phyloP scores from a whole-genome alignment of 176 grass and related monocot species.

The Bothriochloa decipiens region DNA sequence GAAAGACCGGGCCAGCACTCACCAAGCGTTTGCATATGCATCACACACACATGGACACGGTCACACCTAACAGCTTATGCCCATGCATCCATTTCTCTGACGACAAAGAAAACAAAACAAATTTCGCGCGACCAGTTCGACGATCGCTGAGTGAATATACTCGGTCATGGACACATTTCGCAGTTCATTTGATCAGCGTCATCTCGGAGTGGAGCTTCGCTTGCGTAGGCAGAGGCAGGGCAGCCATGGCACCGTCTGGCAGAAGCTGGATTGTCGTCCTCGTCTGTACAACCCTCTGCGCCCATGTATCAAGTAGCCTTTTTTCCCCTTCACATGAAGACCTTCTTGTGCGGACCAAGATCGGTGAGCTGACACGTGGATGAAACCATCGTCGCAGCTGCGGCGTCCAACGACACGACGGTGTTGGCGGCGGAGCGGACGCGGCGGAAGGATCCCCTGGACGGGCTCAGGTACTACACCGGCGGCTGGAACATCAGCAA shows the following conservation, averaged over 20 bases:
- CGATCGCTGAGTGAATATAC: not conserved
- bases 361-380: not conserved
- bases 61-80: not conserved
- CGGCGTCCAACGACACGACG: slow-evolving; percentile 20
- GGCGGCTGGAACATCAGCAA: slow-evolving; percentile 95
- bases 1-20: slow-evolving; percentile 15
- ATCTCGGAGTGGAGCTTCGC: not conserved
- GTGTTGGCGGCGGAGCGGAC: slow-evolving; percentile 67
- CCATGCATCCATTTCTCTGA: slow-evolving; percentile 35
- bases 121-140: slow-evolving; percentile 23
- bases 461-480: slow-evolving; percentile 66
- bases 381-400: slow-evolving; percentile 2
- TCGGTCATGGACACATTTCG: not conserved
- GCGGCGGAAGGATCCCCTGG: slow-evolving; percentile 74
- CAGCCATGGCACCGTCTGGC: slow-evolving; percentile 17
- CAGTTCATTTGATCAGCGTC: not conserved
- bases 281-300: slow-evolving; percentile 2
- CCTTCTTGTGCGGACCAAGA: not conserved
- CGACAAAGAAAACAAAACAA: slow-evolving; percentile 6
- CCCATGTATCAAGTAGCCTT: slow-evolving; percentile 5
- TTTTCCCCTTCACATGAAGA: not conserved
- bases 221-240: not conserved
- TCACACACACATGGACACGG: not conserved
- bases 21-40: not conserved
- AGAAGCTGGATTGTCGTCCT: not conserved